Base-by-base conservation (phyloP, 2,329 filamentous ascomycete genomes). In the Trichoderma harzianum region DNA sequence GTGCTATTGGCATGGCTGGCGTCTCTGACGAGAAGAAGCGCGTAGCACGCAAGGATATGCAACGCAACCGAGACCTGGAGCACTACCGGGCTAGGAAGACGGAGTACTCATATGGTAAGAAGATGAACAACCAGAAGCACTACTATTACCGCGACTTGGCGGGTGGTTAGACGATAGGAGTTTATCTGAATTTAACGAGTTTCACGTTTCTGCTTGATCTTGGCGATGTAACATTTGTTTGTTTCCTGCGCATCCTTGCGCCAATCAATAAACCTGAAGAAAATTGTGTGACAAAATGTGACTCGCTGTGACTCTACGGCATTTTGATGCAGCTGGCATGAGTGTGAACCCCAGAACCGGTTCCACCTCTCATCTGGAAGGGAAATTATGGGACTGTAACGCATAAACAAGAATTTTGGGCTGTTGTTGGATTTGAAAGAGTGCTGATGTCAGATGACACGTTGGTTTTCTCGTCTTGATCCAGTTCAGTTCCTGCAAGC, bases 1-100 rank as follows among this genome's bases (percentile, higher is more conserved):
- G 90, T 24, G 90, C 94, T 74, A 91, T 87, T 34, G 94, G 94
- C 57, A 93, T 97, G 91, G 79, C 90, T 60, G 93, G 93, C 58
- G 92, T 93, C 7, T 90, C 89, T 7, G 91, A 92, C n/a, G 85
- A 88, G 72, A 93, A 93, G 85, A 95, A 91, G 84, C 87, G 87
- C 66, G 89, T 91, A 74, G 89, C 93, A 21, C 82, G 84, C 26
- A 87, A 87, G 61, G 86, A 88, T 10, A 92, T 95, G 82, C 90
- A 91, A 81, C 88, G 91, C 77, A 89, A 91, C 71, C 86, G 89
- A 73, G 92, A 90, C 78, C 84, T 88, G 71, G 89, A 91, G 76
- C 86, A 91, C 74, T 85, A 88, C 66, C 86, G 88, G 32, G 84
- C 87, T 74, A 89, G 88, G 78, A 86, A 86, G 74, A 91, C 91